Conservation (phyloP, 2,329 filamentous ascomycete genomes). For the Alternaria solani region DNA sequence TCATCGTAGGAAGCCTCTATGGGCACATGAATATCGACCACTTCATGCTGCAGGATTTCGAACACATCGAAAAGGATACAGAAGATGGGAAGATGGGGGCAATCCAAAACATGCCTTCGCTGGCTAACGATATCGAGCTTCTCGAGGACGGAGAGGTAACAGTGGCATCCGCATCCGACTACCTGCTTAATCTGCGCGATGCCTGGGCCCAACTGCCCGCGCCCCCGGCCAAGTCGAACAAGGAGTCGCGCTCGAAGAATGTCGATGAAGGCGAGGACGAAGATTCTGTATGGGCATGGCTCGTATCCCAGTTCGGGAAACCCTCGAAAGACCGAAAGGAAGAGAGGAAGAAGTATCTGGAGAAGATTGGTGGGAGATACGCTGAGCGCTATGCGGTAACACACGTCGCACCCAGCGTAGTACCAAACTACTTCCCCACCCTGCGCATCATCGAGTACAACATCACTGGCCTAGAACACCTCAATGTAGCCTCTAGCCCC, state of each 20-base stretch:
- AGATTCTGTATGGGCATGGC: conserved; percentile 31
- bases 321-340: conserved; percentile 35
- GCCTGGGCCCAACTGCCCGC: conserved; percentile 79
- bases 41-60: conserved; percentile 88
- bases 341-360: conserved; percentile 65
- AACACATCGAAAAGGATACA: conserved; percentile 72
- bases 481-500: conserved; percentile 18
- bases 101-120: conserved; percentile 23
- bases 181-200: conserved; percentile 78
- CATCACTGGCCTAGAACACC: conserved; percentile 74
- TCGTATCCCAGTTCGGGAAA: conserved; percentile 21
- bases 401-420: conserved; percentile 83
- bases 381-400: conserved; percentile 86
- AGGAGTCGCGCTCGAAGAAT: conserved; percentile 20
- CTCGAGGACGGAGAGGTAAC: conserved; percentile 62
- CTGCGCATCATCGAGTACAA: conserved; percentile 96
- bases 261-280: conserved; percentile 26
- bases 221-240: conserved; percentile 32
- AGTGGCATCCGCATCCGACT: conserved; percentile 74
- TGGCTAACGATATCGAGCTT: conserved; percentile 39
- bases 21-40: conserved; percentile 99
- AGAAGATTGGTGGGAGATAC: conserved; percentile 79
- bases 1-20: conserved; percentile 79
- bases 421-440: conserved; percentile 92
- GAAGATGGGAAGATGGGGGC: conserved; percentile 53